phyloP scores from a whole-genome alignment of 2,329 filamentous ascomycete species.

The Xylaria digitata region DNA sequence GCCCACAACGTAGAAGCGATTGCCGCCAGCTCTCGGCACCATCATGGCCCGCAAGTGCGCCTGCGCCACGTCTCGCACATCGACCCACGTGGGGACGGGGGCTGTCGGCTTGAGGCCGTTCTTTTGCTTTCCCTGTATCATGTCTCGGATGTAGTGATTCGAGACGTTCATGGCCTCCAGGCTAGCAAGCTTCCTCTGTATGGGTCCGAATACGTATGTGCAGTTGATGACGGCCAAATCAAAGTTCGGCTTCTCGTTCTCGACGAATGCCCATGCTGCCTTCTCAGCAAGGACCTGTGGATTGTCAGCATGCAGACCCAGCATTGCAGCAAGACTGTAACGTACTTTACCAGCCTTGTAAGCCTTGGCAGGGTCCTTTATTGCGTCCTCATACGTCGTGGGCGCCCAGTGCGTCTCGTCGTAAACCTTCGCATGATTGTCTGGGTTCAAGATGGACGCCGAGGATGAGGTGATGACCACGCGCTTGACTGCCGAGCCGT shows the following conservation, averaged over 20 bases:
- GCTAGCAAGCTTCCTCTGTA: constrained; percentile 71
- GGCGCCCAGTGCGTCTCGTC: constrained; percentile 56
- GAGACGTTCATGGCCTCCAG: constrained; percentile 77
- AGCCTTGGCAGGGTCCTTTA: constrained; percentile 44
- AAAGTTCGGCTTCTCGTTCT: constrained; percentile 67
- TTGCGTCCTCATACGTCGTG: constrained; percentile 53
- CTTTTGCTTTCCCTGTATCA: constrained; percentile 72
- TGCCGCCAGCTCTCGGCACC: constrained; percentile 66
- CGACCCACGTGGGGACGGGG: constrained; percentile 68
- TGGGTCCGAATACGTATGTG: constrained; percentile 71
- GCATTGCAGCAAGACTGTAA: constrained; percentile 47
- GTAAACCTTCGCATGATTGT: constrained; percentile 53
- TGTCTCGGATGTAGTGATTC: constrained; percentile 72
- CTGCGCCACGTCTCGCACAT: constrained; percentile 70
- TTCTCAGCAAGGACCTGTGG: constrained; percentile 72
- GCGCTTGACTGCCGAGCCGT: constrained; percentile 66
- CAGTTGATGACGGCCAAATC: constrained; percentile 71
- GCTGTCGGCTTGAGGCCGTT: constrained; percentile 67
- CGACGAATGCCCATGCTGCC: constrained; percentile 73
- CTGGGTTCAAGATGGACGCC: constrained; percentile 57
- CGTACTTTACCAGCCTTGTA: constrained; percentile 60
- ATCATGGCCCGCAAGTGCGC: constrained; percentile 71
- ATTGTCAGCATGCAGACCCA: constrained; percentile 24
- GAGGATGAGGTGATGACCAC: constrained; percentile 67
- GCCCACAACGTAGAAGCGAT: constrained; percentile 72